Evolutionary conservation across 257 asterid genomes (phyloP).

Genomic region (Leonotis leonurus): DNA sequence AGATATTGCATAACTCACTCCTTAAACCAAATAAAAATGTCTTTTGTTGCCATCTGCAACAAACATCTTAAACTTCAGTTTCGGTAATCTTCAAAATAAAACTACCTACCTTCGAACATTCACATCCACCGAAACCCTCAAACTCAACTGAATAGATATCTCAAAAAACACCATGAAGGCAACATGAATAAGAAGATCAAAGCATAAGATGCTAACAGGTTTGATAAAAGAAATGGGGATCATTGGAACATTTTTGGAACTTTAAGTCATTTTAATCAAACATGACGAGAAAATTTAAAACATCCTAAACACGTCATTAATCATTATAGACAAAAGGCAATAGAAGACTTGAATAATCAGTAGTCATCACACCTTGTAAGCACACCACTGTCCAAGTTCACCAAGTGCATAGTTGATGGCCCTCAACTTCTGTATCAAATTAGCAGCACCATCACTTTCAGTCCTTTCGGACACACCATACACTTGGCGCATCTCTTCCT

Average conservation of each 20-base stretch:
- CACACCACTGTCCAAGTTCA: slow-evolving; percentile 99
- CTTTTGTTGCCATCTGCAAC: neutral
- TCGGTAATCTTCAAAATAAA: slow-evolving; percentile 4
- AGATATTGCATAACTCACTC: slow-evolving; percentile 8
- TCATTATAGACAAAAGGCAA: neutral
- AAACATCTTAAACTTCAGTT: slow-evolving; percentile 2
- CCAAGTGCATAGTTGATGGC: slow-evolving; percentile 97
- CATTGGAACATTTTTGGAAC: neutral
- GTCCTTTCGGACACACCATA: slow-evolving; percentile 99
- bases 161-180: slow-evolving; percentile 1
- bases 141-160: neutral
- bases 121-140: slow-evolving; percentile 6
- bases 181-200: slow-evolving; percentile 3
- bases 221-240: neutral
- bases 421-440: slow-evolving; percentile 89
- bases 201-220: neutral
- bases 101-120: neutral
- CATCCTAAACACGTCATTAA: neutral
- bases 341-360: neutral
- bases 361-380: slow-evolving; percentile 60
- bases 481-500: slow-evolving; percentile 86
- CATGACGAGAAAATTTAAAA: neutral
- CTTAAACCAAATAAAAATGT: neutral
- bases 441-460: slow-evolving; percentile 99
- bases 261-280: neutral